Base-by-base conservation (phyloP, 441 rosid genomes). In the Populus hybrid region DNA sequence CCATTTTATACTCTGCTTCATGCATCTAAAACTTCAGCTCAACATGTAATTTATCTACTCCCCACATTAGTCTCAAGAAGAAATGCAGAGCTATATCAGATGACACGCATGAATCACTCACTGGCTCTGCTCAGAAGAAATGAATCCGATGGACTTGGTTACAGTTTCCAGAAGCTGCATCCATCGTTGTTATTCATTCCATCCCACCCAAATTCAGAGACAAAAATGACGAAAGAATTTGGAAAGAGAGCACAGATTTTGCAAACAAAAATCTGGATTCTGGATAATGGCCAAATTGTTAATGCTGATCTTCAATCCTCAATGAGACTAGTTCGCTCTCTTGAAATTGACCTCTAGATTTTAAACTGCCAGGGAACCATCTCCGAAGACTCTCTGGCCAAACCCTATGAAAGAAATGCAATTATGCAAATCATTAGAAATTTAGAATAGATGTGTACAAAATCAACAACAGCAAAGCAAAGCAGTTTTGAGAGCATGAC, bases 291-390 rank as follows among this genome's bases (percentile, higher is more conserved):
- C 42, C 28, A 69, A 61, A 4, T n/a, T 21, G 84, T 86, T 85
- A 91, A 73, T 84, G 89, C 80, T 88, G 88, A 69, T 90, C 97
- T 75, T 91, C 86, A 66, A 74, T 77, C 83, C 89, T 95, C 77
- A 95, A 84, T n/a, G 98, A 81, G 72, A 89, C 91, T 78, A 95
- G 82, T 83, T 95, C 99, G 24, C 91, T 91, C 74, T 89, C 91
- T 69, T 90, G 93, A 68, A 78, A 88, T 75, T 87, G 94, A 82
- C 82, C 82, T 84, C 88, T 82, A 18, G 77, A 71, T 82, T 83
- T 92, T 28, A 82, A 71, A 81, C 83, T 74, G 82, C 59, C 84
- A 1, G 93, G 90, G 76, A 89, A 80, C 93, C 92, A 91, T 78
- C 87, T 89, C 74, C 82, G 78, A 67, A 94, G 56, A 76, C 89